Evolutionary conservation across 257 asterid species (phyloP).

Genomic region (Rauvolfia tetraphylla): DNA sequence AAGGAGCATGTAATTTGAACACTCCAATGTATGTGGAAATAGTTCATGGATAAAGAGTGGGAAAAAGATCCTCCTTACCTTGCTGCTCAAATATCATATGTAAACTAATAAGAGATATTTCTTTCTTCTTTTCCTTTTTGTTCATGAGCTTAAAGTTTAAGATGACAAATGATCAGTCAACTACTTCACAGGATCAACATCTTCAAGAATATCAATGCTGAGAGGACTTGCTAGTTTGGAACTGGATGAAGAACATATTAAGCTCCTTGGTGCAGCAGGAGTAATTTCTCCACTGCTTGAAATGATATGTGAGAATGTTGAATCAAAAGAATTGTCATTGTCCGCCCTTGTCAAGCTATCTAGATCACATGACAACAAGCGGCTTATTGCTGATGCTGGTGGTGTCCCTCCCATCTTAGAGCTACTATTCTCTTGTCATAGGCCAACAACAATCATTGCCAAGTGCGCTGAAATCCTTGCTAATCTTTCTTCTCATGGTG

Average conservation of each 20-base stretch:
- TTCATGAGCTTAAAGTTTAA: background rate
- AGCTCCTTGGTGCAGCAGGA: constrained; percentile 46
- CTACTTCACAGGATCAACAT: constrained; percentile 38
- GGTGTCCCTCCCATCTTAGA: constrained; percentile 42
- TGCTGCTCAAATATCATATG: background rate
- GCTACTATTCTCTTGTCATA: constrained; percentile 36
- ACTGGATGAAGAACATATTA: constrained; percentile 38
- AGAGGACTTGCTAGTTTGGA: constrained; percentile 40
- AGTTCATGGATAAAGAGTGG: background rate
- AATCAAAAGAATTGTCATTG: constrained; percentile 42
- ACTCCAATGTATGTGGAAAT: background rate
- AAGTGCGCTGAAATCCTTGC: constrained; percentile 51
- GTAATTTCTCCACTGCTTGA: constrained; percentile 44
- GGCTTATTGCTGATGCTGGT: constrained; percentile 38
- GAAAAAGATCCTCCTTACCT: background rate
- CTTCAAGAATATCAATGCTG: constrained; percentile 46
- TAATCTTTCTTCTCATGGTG: constrained; percentile 42
- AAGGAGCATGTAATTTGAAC: background rate
- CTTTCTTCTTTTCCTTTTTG: background rate
- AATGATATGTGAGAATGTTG: constrained; percentile 48
- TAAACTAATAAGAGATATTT: background rate
- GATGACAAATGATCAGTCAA: background rate
- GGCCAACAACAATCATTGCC: constrained; percentile 24
- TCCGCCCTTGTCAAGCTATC: constrained; percentile 46
- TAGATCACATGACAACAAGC: constrained; percentile 35